phyloP scores from a whole-genome alignment of 2,329 filamentous ascomycete species.

The Xylariaceae sp. region DNA sequence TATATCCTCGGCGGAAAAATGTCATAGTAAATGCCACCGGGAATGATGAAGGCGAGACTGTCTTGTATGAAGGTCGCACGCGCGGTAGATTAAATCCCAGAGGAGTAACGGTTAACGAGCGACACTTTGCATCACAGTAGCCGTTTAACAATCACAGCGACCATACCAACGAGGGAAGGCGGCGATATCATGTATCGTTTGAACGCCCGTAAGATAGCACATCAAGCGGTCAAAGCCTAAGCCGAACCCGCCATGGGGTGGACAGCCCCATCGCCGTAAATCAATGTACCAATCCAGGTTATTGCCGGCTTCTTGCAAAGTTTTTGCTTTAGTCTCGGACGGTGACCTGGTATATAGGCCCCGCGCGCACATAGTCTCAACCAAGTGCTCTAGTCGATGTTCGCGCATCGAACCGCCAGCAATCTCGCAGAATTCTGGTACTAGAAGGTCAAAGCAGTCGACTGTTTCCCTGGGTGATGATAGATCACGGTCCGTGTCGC shows the following conservation, averaged over 20 bases:
- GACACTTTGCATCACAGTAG: conserved; percentile 26
- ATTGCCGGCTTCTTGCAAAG: conserved; percentile 27
- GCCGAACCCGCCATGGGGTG: conserved; percentile 87
- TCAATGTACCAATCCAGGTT: conserved; percentile 82
- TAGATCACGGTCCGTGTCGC: conserved; percentile 10
- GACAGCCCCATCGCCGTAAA: conserved; percentile 83
- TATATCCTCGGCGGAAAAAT: conserved; percentile 22
- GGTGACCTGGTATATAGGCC: conserved; percentile 50
- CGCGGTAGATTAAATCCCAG: conserved; percentile 34
- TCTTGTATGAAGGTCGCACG: conserved; percentile 31
- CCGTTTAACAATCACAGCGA: conserved; percentile 53
- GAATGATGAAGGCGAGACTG: conserved; percentile 20
- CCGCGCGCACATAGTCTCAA: conserved; percentile 65
- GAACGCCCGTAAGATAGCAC: conserved; percentile 75
- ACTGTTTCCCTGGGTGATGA: conserved; percentile 52
- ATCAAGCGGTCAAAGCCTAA: conserved; percentile 84
- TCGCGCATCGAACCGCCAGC: conserved; percentile 88
- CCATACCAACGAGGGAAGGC: conserved; percentile 75
- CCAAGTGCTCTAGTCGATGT: conserved; percentile 64
- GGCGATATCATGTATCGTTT: conserved; percentile 79
- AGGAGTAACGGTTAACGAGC: conserved; percentile 40
- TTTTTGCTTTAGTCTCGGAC: conserved; percentile 23
- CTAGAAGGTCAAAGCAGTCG: conserved; percentile 85
- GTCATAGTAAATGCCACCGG: conserved; percentile 23
- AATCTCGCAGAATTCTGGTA: conserved; percentile 81